Base-by-base conservation (phyloP, 345 rosid genomes). In the Theobroma cacao region DNA sequence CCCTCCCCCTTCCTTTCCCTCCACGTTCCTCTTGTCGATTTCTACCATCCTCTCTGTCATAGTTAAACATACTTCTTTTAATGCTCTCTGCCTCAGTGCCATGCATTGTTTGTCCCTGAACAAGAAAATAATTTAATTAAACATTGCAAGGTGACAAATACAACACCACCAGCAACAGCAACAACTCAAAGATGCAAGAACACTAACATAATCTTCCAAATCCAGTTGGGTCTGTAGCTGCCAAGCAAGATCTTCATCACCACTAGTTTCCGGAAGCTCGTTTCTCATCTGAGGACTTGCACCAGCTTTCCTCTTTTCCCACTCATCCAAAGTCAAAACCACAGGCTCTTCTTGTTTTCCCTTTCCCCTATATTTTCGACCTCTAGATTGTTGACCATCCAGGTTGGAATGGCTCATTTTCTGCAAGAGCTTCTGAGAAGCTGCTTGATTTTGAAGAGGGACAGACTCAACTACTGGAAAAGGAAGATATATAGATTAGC, bases 371-470 rank as follows among this genome's bases (percentile, higher is more conserved):
- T 80, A 33, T 78, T 75, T 88, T 82, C 87, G 78, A 79, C 91
- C 92, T 79, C 83, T 87, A 76, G 71, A 74, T 56, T 76, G 82
- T 63, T 58, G 81, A 70, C 78, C 86, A 63, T 82, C 81, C 62
- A 74, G 85, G 79, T 66, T 85, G 33, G 91, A 80, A 36, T 77
- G 81, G 79, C 80, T 82, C 98, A 95, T 92, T 82, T 93, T 95
- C 86, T 87, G 93, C 47, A 92, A 91, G 68, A 95, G 94, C 78
- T 93, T 85, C 71, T 92, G 97, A 20, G 99, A 84, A 80, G 99
- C 97, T 5, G 94, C 97, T 92, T 95, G 98, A 84, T 95, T 95
- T 85, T 91, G 98, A 75, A 90, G 80, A 68, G 97, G 94, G 13
- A 86, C 89, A 59, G 88, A 77, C 82, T 95, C 94, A 69, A 85